These are phyloP conservation scores for Cyberlindnera maclurae DNA, from an alignment of 805 yeast species.

Conservation along the genomic window DNA sequence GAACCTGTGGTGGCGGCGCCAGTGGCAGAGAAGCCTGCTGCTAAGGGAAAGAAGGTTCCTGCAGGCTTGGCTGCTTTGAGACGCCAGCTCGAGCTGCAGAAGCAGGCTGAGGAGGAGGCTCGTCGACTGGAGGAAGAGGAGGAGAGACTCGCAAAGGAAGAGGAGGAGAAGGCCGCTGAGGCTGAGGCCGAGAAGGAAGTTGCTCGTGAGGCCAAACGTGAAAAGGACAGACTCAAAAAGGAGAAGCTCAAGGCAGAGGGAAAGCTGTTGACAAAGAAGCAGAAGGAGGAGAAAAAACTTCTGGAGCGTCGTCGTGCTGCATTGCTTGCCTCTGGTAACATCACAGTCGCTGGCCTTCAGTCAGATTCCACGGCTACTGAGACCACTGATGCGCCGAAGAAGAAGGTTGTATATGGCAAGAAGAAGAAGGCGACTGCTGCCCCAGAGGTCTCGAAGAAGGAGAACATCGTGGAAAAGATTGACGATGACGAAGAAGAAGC, in stretches of 20 bases:
- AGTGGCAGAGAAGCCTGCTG: constrained; percentile 29
- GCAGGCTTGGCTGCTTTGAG: constrained; percentile 90
- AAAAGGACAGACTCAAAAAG: constrained; percentile 76
- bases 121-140: constrained; percentile 71
- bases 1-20: constrained; percentile 9
- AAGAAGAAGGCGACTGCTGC: constrained; percentile 48
- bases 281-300: constrained; percentile 82
- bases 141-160: constrained; percentile 41
- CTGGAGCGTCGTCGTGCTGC: constrained; percentile 87
- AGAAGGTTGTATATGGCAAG: constrained; percentile 56
- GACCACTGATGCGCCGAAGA: constrained; percentile 30
- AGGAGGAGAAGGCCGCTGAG: constrained; percentile 39
- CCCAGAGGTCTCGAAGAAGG: constrained; percentile 21
- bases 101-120: constrained; percentile 82
- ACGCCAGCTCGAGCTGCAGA: constrained; percentile 81
- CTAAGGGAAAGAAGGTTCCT: constrained; percentile 67
- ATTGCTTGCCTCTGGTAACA: constrained; percentile 64
- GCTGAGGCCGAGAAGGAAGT: constrained; percentile 47
- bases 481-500: constrained; percentile 27
- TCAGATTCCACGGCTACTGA: constrained; percentile 11
- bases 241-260: constrained; percentile 97
- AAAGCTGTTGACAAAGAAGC: constrained; percentile 86
- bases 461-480: constrained; percentile 17
- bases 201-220: constrained; percentile 61
- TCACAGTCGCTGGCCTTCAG: constrained; percentile 68